A percentile compares a stretch with the other conserved stretches of the same genome.
phyloP scores from a whole-genome alignment of 805 yeast genomes.

The Candida palmyrensis region DNA sequence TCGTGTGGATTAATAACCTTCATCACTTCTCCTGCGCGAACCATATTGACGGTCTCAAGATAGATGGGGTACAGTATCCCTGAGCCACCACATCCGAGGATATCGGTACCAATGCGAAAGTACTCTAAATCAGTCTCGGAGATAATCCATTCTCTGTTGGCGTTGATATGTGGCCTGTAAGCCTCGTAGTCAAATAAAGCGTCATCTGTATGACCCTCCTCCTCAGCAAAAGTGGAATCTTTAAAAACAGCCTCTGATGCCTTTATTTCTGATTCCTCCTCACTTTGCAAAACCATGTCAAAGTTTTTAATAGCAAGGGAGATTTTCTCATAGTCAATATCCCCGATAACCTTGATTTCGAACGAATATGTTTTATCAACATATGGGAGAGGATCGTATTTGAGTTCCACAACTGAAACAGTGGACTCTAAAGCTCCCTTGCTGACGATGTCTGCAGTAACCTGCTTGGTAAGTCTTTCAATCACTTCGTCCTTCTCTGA shows the following conservation, averaged over 20 bases:
- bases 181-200: constrained; percentile 5
- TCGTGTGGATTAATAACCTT: constrained; percentile 31
- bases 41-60: constrained; percentile 26
- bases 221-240: constrained; percentile 8
- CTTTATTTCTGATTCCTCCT: constrained; percentile 5
- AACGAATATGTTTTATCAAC: constrained; percentile 29
- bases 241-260: constrained; percentile 11
- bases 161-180: constrained; percentile 24
- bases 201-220: constrained; percentile 1
- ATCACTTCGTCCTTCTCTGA: constrained; percentile 9
- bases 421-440: constrained; percentile 22
- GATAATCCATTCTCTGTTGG: constrained; percentile 31
- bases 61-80: constrained; percentile 41
- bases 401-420: constrained; percentile 17
- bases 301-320: constrained; percentile 1
- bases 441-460: constrained; percentile 11
- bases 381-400: constrained; percentile 26
- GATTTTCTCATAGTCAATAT: constrained; percentile 33
- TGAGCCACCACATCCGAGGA: constrained; percentile 50
- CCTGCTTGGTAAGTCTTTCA: constrained; percentile 13
- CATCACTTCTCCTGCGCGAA: constrained; percentile 29
- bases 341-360: constrained; percentile 37
- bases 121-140: constrained; percentile 37
- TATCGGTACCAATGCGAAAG: constrained; percentile 40
- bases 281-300: too few species aligned